Conservation (phyloP, 1,139 yeast species). For the Geotrichum carabidarum region DNA sequence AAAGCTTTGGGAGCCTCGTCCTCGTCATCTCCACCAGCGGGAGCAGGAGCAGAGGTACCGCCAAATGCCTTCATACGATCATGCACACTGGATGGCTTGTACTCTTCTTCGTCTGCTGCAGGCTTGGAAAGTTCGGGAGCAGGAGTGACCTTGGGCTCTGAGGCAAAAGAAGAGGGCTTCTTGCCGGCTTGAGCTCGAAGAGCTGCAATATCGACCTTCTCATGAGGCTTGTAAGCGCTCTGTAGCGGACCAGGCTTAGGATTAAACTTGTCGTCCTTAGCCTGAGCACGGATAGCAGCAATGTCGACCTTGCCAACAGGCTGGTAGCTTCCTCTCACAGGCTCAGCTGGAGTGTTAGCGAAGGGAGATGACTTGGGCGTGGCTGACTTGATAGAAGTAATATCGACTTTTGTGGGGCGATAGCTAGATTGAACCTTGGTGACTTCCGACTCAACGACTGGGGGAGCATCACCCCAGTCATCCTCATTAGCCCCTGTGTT, state of each 20-base stretch:
- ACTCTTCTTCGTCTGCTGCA: conserved; percentile 29
- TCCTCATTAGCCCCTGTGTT: conserved; percentile 40
- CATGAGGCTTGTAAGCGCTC: conserved; percentile 50
- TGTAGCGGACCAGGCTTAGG: conserved; percentile 32
- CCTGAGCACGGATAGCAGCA: conserved; percentile 44
- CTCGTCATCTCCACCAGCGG: conserved; percentile 23
- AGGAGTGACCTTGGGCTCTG: conserved; percentile 7
- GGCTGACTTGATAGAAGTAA: conserved; percentile 40
- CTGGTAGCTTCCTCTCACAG: conserved; percentile 47
- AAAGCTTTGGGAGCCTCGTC: conserved; percentile 21
- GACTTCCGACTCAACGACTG: conserved; percentile 40
- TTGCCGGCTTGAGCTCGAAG: conserved; percentile 41
- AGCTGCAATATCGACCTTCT: conserved; percentile 52
- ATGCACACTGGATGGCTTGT: conserved; percentile 41
- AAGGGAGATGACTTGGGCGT: conserved; percentile 27
- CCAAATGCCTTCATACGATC: conserved; percentile 41
- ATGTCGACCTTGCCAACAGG: conserved; percentile 56
- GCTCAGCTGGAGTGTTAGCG: conserved; percentile 29
- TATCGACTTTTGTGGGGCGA: conserved; percentile 56
- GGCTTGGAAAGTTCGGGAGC: conserved; percentile 12
- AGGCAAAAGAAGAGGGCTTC: conserved; percentile 17
- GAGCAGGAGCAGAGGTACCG: conserved; percentile 15
- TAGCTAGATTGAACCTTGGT: conserved; percentile 61
- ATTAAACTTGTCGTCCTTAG: conserved; percentile 33
- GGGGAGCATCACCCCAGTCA: conserved; percentile 53